Percentiles rank a stretch among this genome's conserved stretches.
These are phyloP conservation scores for Malassezia arunalokei DNA, from an alignment of 1,284 basidiomycete genomes.

Conservation along the genomic window DNA sequence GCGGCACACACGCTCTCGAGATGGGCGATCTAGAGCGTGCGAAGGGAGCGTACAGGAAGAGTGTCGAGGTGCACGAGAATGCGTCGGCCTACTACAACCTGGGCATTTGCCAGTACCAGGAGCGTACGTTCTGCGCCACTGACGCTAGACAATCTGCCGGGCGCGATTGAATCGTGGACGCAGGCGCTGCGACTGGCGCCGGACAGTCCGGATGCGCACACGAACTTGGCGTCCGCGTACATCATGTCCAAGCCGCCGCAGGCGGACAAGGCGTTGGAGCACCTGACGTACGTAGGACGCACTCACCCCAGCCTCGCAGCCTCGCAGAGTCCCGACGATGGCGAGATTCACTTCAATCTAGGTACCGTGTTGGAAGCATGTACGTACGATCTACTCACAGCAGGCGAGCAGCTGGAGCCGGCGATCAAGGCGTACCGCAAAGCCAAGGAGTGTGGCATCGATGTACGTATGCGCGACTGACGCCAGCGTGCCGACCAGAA, in stretches of 20 bases:
- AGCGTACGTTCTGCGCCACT: slow-evolving; percentile 53
- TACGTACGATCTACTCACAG: slow-evolving; percentile 8
- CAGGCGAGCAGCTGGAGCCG: slow-evolving; percentile 59
- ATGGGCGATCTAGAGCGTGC: slow-evolving; percentile 66
- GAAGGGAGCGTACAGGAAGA: slow-evolving; percentile 58
- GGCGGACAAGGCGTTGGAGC: slow-evolving; percentile 77
- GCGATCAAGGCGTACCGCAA: slow-evolving; percentile 67
- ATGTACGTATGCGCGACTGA: slow-evolving; percentile 36
- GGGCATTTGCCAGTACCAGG: slow-evolving; percentile 75
- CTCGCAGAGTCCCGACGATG: slow-evolving; percentile 74
- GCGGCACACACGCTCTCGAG: slow-evolving; percentile 74
- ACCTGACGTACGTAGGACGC: slow-evolving; percentile 56
- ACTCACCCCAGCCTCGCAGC: slow-evolving; percentile 59
- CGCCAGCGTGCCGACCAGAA: slow-evolving; percentile 59
- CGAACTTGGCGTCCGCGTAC: slow-evolving; percentile 85
- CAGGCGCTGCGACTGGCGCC: slow-evolving; percentile 56
- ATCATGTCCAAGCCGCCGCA: slow-evolving; percentile 71
- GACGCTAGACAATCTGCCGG: slow-evolving; percentile 17
- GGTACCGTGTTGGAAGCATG: slow-evolving; percentile 80
- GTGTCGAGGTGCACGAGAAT: slow-evolving; percentile 65
- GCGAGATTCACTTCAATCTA: slow-evolving; percentile 87
- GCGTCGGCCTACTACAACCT: slow-evolving; percentile 76
- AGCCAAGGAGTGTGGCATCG: slow-evolving; percentile 65
- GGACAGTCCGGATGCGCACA: slow-evolving; percentile 76
- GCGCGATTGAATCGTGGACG: slow-evolving; percentile 32